Evolutionary conservation across 2,329 filamentous ascomycete genomes (phyloP), one percentile per base, ranked within the genome.

Genomic region (Fusarium algeriense): DNA sequence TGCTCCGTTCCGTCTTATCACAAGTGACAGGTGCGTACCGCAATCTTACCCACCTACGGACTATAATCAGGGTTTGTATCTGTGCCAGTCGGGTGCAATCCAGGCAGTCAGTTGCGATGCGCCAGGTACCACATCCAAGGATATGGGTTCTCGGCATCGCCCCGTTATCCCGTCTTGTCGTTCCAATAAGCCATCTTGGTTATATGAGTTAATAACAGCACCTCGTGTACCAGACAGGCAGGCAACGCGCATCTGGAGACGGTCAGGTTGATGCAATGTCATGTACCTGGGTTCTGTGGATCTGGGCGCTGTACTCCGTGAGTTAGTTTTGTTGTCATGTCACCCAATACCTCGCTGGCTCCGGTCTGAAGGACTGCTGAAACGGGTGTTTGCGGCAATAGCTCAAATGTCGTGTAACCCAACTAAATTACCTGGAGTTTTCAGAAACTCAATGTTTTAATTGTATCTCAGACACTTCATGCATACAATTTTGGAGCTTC

Each of bases 381-480:
- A 44, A 45, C 64, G 63, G 63, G 28, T 45, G 56, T 67, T 68
- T 71, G 53, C 41, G 61, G 61, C 40, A 46, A 50, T 66, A 38
- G 41, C 45, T 49, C 20, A 32, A 46, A 48, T 71, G 56, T 20
- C 35, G 53, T 69, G 63, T 60, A 56, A 60, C 68, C 40, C 30
- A 54, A 20, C 63, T 46, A 49, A 41, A 48, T 44, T 19, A 52
- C 34, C n/a, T 60, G 38, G n/a, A 32, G 28, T n/a, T 26, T 19
- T 38, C 20, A 34, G 40, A 23, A 60, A 53, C n/a, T 32, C 49
- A 55, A 17, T 20, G 38, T 46, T 41, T 50, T 34, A 49, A n/a
- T 17, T 20, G 56, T 26, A 49, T n/a, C 5, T 28, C 44, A 34
- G 28, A 28, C 17, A 17, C 15, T 28, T 40, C 23, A 17, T 19